Evolutionary conservation across 768 basidiomycete genomes (phyloP).

Genomic region (Tephrocybe sp.): DNA sequence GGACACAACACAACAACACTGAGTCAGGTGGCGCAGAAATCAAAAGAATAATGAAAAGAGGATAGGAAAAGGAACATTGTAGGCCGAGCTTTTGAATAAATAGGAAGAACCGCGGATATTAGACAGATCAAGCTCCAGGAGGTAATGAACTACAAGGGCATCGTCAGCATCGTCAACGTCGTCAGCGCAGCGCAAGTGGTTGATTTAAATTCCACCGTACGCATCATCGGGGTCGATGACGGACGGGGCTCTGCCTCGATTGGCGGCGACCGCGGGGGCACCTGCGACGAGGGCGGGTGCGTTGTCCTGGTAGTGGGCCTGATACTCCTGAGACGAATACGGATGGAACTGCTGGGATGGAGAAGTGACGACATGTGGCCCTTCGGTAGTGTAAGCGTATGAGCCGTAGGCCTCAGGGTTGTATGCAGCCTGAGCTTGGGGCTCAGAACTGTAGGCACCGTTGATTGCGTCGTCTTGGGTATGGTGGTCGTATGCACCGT

Average conservation of each 20-base stretch:
- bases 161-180: constrained; percentile 11
- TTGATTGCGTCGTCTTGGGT: constrained; percentile 27
- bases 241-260: constrained; percentile 20
- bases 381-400: constrained; percentile 37
- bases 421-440: constrained; percentile 36
- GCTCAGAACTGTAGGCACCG: constrained; percentile 42
- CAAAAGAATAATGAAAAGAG: not conserved
- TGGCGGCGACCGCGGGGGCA: constrained; percentile 20
- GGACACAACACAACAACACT: not conserved
- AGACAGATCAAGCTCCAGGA: constrained; percentile 1
- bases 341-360: constrained; percentile 25
- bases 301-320: constrained; percentile 21
- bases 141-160: not conserved
- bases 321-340: constrained; percentile 21
- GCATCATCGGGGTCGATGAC: constrained; percentile 31
- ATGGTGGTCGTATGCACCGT: constrained; percentile 25
- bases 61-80: not conserved
- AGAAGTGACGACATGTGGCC: constrained; percentile 28
- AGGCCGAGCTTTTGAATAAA: constrained; percentile 6
- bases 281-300: constrained; percentile 20
- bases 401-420: constrained; percentile 45
- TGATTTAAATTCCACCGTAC: constrained; percentile 35
- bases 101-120: not conserved
- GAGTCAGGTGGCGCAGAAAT: constrained; percentile 1
- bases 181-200: constrained; percentile 10